Conservation (phyloP, 2,329 filamentous ascomycete species). For the Cladophialophora psammophila region DNA sequence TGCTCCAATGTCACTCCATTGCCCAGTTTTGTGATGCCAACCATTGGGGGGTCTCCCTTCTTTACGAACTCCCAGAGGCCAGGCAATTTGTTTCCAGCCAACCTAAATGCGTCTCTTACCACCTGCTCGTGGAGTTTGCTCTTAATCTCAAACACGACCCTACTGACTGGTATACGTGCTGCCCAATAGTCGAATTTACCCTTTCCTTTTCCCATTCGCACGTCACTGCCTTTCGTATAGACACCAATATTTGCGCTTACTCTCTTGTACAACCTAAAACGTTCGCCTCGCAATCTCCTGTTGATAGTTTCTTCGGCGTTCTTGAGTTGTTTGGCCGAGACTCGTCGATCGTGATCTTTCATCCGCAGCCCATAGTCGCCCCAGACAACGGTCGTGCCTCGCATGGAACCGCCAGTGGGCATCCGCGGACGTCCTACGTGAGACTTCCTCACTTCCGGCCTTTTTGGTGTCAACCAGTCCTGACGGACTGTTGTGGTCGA, state of each 20-base stretch:
- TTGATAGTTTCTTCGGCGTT: constrained; percentile 95
- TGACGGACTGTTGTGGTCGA: constrained; percentile 69
- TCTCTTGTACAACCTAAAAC: constrained; percentile 90
- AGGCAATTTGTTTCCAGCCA: constrained; percentile 94
- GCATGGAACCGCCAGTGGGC: constrained; percentile 85
- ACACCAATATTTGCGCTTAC: constrained; percentile 93
- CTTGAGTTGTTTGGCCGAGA: constrained; percentile 85
- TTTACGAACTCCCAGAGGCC: constrained; percentile 88
- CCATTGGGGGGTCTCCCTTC: constrained; percentile 86
- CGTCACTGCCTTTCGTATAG: constrained; percentile 93
- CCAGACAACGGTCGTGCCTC: constrained; percentile 95
- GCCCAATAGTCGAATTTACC: constrained; percentile 98
- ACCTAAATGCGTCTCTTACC: constrained; percentile 87
- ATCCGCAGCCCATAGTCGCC: constrained; percentile 95
- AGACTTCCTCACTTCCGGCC: constrained; percentile 84
- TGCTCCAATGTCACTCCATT: constrained; percentile 82
- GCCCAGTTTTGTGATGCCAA: constrained; percentile 88
- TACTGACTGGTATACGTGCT: constrained; percentile 84
- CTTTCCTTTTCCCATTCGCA: constrained; percentile 99
- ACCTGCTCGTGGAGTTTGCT: constrained; percentile 94
- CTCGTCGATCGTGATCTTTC: constrained; percentile 88
- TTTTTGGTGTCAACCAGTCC: constrained; percentile 83
- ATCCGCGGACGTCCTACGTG: constrained; percentile 87
- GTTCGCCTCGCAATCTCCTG: constrained; percentile 83
- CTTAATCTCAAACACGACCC: constrained; percentile 90